Conservation (phyloP, 345 rosid genomes). For the Acer yangbiense region DNA sequence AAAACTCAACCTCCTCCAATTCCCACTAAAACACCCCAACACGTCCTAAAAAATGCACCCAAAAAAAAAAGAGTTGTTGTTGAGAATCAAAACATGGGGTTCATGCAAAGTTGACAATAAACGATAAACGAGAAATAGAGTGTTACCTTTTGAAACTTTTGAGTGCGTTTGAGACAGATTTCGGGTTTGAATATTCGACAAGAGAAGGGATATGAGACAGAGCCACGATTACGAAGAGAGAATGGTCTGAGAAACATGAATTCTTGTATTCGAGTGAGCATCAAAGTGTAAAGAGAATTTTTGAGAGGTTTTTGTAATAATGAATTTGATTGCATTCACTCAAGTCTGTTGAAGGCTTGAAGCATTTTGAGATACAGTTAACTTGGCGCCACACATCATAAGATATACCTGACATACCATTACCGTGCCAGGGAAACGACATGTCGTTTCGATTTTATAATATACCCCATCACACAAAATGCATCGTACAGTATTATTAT, state of each 20-base stretch:
- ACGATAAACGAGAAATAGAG: neutral
- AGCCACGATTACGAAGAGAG: slow-evolving; percentile 31
- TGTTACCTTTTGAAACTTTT: slow-evolving; percentile 32
- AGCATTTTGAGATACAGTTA: neutral
- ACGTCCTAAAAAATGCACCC: neutral
- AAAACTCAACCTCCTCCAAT: slow-evolving; percentile 27
- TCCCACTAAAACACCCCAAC: slow-evolving; percentile 37
- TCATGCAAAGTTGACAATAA: neutral
- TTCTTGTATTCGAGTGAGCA: slow-evolving; percentile 16
- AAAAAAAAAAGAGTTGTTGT: neutral
- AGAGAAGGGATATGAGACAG: slow-evolving; percentile 34
- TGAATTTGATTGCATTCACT: neutral
- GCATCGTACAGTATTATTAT: no score
- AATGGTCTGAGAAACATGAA: slow-evolving; percentile 38
- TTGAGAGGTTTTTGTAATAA: neutral
- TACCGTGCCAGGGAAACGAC: neutral
- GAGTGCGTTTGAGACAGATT: slow-evolving; percentile 17
- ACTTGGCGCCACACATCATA: neutral
- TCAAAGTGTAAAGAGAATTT: slow-evolving; percentile 4
- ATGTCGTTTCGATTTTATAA: neutral
- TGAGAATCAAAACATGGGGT: neutral
- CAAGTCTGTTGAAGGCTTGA: neutral
- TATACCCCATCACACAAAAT: no score
- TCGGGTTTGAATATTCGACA: slow-evolving; percentile 22
- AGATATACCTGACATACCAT: no score